Percentiles rank a stretch among this genome's conserved stretches.
phyloP scores from a whole-genome alignment of 176 grass and related monocot species.

The Carex myosuroides region DNA sequence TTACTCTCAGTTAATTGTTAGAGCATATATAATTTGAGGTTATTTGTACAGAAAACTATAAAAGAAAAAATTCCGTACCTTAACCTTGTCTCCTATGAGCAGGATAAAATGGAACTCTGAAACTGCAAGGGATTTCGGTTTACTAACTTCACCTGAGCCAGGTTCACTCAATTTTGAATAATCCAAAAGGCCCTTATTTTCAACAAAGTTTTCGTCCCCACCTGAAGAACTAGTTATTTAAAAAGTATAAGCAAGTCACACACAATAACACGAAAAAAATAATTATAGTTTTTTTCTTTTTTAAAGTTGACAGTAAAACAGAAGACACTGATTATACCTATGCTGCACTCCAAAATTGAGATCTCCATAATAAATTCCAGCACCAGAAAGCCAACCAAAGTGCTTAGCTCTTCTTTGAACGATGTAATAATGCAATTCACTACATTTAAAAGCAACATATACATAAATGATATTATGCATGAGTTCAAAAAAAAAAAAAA shows the following conservation, averaged over 20 bases:
- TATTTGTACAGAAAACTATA: background rate
- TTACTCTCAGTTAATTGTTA: background rate
- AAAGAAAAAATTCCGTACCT: conserved; percentile 38
- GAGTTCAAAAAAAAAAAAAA: background rate
- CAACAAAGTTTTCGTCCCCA: conserved; percentile 97
- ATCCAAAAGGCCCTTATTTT: conserved; percentile 92
- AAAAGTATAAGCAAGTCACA: background rate
- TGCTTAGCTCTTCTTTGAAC: conserved; percentile 95
- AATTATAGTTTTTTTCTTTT: too few species aligned
- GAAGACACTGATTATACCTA: conserved; percentile 45
- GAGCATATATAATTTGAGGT: background rate
- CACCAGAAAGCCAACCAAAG: conserved; percentile 96
- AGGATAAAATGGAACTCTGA: conserved; percentile 95
- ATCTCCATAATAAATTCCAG: conserved; percentile 94
- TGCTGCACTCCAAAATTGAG: conserved; percentile 93
- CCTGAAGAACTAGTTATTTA: conserved; percentile 43
- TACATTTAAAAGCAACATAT: conserved; percentile 33
- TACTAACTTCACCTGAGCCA: conserved; percentile 21
- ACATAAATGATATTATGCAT: conserved; percentile 10
- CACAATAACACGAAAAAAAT: background rate
- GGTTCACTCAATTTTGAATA: conserved; percentile 79
- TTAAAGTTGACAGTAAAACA: background rate
- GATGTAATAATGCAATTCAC: conserved; percentile 93
- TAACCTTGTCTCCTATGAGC: conserved; percentile 76
- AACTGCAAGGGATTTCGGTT: conserved; percentile 78